Base-by-base conservation (phyloP, 345 rosid species). In the Durio zibethinus region DNA sequence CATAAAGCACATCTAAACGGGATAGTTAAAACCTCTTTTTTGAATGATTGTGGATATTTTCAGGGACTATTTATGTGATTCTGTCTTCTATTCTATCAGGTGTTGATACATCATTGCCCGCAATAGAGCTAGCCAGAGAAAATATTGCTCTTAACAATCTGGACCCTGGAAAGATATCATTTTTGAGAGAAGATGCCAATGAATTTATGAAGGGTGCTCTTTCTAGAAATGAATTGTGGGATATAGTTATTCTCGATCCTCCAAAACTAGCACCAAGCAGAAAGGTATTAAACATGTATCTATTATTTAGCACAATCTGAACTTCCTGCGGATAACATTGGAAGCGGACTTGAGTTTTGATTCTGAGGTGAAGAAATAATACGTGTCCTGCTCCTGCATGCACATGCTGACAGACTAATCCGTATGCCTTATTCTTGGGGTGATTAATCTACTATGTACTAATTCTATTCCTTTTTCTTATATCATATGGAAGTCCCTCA, bases 81-180 rank as follows among this genome's bases (percentile, higher is more conserved):
- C 66, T 38, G 15, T 48, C 65, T 48, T 42, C 40, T 70, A 35
- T 74, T 52, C 35, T 79, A 10, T 80, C 87, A 95, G 98, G 97
- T 68, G 81, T 95, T 73, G 99, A 95, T 81, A 74, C 98, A 4
- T 95, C 99, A 35, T 52, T 86, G 76, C 90, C 97, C 50, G 99
- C 99, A 73, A 52, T 95, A 88, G 96, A 90, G 89, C 92, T 95
- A 81, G 97, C 94, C 38, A 85, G 84, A 79, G 96, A 93, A 82
- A 95, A 93, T 87, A 80, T 89, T 68, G 73, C 81, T 79, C 91
- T 89, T 76, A 95, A 95, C 87, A 73, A 84, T 47, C 82, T 93
- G 82, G 92, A 95, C 87, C 90, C 93, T 25, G 82, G 42, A 74
- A 90, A 68, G 65, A 83, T 87, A 73, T 83, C 86, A 25, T 95